phyloP scores from a whole-genome alignment of 2,329 filamentous ascomycete species.

The Metarhizium guizhouense region DNA sequence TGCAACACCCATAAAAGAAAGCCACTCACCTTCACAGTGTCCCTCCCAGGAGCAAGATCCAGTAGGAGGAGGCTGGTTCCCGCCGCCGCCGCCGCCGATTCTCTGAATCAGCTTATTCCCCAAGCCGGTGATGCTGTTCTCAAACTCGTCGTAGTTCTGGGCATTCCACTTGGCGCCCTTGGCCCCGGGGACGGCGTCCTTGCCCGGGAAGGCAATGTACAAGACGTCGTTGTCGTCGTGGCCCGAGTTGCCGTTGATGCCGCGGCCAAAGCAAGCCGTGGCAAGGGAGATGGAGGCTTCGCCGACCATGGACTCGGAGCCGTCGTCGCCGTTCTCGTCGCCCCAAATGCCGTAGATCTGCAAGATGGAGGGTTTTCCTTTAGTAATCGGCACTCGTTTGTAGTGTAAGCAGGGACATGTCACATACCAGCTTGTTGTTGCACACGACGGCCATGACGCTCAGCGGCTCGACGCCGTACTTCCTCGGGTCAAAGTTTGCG shows the following conservation, averaged over 20 bases:
- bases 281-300: slow-evolving; percentile 50
- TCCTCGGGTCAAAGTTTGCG: slow-evolving; percentile 30
- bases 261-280: slow-evolving; percentile 44
- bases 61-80: neutral
- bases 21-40: slow-evolving; percentile 8
- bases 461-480: slow-evolving; percentile 37
- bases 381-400: too few species aligned
- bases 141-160: slow-evolving; percentile 37
- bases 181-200: slow-evolving; percentile 46
- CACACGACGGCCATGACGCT: slow-evolving; percentile 49
- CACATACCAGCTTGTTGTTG: slow-evolving; percentile 31
- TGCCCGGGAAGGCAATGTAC: slow-evolving; percentile 51
- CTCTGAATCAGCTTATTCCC: slow-evolving; percentile 42
- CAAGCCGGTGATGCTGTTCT: slow-evolving; percentile 39
- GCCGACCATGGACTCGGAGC: slow-evolving; percentile 37
- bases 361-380: neutral
- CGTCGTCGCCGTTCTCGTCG: slow-evolving; percentile 49
- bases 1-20: neutral
- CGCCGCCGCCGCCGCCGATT: slow-evolving; percentile 12
- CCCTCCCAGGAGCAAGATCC: slow-evolving; percentile 12
- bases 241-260: slow-evolving; percentile 45
- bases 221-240: slow-evolving; percentile 50
- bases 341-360: slow-evolving; percentile 53
- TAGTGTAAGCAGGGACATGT: too few species aligned
- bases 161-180: slow-evolving; percentile 47